Percentiles rank a stretch among this genome's conserved stretches.
These are phyloP conservation scores for Lizonia empirigonia DNA, from an alignment of 2,329 filamentous ascomycete species.

Conservation along the genomic window DNA sequence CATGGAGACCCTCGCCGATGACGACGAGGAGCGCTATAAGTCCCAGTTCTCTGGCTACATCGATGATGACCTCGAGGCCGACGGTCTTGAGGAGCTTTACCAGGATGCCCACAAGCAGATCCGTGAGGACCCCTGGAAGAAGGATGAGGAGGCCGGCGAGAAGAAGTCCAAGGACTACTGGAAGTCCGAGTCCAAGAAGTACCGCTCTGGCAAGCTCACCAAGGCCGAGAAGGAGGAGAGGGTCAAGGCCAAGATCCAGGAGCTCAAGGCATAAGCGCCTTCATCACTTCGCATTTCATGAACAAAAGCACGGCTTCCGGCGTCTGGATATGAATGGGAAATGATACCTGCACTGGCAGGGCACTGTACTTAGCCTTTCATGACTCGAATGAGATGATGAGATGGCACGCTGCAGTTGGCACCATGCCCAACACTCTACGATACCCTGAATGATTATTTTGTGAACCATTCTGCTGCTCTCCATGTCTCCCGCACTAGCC, in stretches of 20 bases:
- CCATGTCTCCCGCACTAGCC: neutral
- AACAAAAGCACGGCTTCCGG: conserved; percentile 46
- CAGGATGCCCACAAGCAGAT: conserved; percentile 93
- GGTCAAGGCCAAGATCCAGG: conserved; percentile 89
- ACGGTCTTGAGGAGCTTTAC: conserved; percentile 97
- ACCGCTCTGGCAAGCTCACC: conserved; percentile 75
- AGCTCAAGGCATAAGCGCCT: conserved; percentile 63
- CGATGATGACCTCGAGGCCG: conserved; percentile 94
- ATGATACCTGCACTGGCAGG: conserved; percentile 36
- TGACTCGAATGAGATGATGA: conserved; percentile 40
- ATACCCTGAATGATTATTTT: conserved; percentile 20
- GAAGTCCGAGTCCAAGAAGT: conserved; percentile 95
- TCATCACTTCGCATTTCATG: conserved; percentile 31
- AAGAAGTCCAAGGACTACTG: conserved; percentile 98
- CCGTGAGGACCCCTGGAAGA: conserved; percentile 98
- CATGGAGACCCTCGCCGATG: conserved; percentile 99
- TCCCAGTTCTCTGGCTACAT: conserved; percentile 98
- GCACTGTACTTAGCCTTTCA: conserved; percentile 41
- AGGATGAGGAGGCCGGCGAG: conserved; percentile 72
- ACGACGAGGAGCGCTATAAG: conserved; percentile 99
- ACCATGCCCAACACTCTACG: conserved; percentile 22
- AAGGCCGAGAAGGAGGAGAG: conserved; percentile 82
- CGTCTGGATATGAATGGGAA: conserved; percentile 44
- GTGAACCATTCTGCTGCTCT: conserved; percentile 3
- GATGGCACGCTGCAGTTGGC: conserved; percentile 33